phyloP scores from a whole-genome alignment of 106 monocot species.

The Dioscorea dumetorum region DNA sequence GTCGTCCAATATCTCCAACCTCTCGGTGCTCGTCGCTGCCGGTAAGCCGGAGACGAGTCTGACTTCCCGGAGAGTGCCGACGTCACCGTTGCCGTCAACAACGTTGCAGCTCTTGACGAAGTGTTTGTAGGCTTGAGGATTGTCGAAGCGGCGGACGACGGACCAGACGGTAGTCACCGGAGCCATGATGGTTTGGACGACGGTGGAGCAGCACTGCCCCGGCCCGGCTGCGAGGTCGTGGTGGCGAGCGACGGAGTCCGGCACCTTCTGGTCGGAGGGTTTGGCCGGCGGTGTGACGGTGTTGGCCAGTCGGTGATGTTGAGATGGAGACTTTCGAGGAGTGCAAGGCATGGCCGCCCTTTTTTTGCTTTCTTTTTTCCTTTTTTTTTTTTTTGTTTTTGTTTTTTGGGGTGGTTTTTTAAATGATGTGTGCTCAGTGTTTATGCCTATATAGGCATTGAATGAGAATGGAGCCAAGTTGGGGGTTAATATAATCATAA shows the following conservation, averaged over 20 bases:
- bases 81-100: constrained; percentile 25
- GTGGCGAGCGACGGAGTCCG: constrained; percentile 13
- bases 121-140: constrained; percentile 57
- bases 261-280: not conserved
- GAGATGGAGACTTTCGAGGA: not conserved
- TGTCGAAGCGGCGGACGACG: constrained; percentile 57
- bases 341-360: constrained; percentile 1
- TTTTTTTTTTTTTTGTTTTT: too few species aligned
- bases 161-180: constrained; percentile 56
- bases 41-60: constrained; percentile 52
- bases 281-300: not conserved
- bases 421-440: too few species aligned
- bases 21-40: constrained; percentile 44
- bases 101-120: constrained; percentile 67
- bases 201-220: constrained; percentile 40
- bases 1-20: constrained; percentile 67
- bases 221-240: constrained; percentile 27
- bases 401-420: too few species aligned
- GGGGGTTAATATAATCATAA: too few species aligned
- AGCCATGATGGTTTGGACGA: constrained; percentile 35
- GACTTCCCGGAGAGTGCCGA: constrained; percentile 58
- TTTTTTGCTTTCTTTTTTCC: too few species aligned
- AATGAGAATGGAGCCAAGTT: too few species aligned
- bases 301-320: constrained; percentile 2
- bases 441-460: too few species aligned